Conservation (phyloP, 177 flowering plant species). For the Viscum album region DNA sequence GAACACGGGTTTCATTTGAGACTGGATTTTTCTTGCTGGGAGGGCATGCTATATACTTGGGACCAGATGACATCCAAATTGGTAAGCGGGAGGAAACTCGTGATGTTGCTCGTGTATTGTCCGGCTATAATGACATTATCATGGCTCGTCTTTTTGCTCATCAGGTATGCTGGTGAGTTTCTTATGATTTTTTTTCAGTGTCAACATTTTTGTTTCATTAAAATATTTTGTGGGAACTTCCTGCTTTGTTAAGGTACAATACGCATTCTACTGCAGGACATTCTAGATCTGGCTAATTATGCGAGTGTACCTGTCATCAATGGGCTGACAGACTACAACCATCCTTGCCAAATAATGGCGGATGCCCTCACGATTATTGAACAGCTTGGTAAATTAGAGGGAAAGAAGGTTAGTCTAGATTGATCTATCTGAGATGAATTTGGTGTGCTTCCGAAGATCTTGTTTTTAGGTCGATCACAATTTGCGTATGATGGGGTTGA, state of each 20-base stretch:
- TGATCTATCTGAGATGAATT: background rate
- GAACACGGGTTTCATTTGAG: conserved; percentile 95
- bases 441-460: background rate
- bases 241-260: background rate
- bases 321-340: conserved; percentile 93
- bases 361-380: conserved; percentile 97
- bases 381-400: conserved; percentile 75
- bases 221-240: background rate
- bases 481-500: conserved; percentile 7
- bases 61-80: conserved; percentile 92
- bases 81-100: conserved; percentile 98
- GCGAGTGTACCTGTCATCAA: conserved; percentile 81
- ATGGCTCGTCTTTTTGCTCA: conserved; percentile 99
- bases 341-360: conserved; percentile 96
- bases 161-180: conserved; percentile 83
- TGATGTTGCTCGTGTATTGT: conserved; percentile 94
- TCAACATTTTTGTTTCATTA: background rate
- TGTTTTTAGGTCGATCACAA: conserved; percentile 1
- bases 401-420: conserved; percentile 62
- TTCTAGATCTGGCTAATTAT: conserved; percentile 79
- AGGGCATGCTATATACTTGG: conserved; percentile 89
- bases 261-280: conserved; percentile 45
- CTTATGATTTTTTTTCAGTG: background rate
- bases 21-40: conserved; percentile 86
- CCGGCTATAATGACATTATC: conserved; percentile 85